Percentiles rank a stretch among this genome's conserved stretches.
phyloP scores from a whole-genome alignment of 2,329 filamentous ascomycete species.

The Talaromyces atroroseus region DNA sequence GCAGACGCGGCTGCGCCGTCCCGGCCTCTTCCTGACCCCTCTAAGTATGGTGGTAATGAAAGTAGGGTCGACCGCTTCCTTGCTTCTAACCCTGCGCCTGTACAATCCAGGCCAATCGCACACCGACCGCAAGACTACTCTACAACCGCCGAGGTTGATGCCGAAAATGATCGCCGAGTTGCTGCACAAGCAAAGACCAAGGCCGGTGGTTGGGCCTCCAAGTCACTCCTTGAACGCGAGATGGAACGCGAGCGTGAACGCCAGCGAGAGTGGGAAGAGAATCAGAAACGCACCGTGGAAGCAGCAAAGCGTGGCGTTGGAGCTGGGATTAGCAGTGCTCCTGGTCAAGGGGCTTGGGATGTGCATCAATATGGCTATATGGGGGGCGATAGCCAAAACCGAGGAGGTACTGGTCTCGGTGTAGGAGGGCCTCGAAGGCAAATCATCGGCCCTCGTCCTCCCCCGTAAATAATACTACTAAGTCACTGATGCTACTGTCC shows the following conservation, averaged over 20 bases:
- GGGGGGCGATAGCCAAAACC: constrained; percentile 59
- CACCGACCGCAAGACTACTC: constrained; percentile 44
- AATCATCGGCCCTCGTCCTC: constrained; percentile 58
- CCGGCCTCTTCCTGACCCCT: constrained; percentile 45
- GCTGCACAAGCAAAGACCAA: constrained; percentile 54
- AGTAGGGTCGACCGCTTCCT: constrained; percentile 54
- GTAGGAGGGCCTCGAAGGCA: constrained; percentile 55
- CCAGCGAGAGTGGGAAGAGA: constrained; percentile 60
- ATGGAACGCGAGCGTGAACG: constrained; percentile 63
- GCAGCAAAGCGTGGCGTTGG: constrained; percentile 37
- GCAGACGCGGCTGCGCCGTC: constrained; percentile 13
- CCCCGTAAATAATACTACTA: constrained; percentile 22
- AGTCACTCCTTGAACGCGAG: constrained; percentile 59
- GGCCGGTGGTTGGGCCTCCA: constrained; percentile 57
- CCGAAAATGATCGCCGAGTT: constrained; percentile 50
- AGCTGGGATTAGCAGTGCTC: constrained; percentile 44
- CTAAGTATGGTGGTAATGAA: constrained; percentile 24
- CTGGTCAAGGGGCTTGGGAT: constrained; percentile 51
- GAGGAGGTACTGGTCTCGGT: constrained; percentile 45
- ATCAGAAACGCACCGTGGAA: constrained; percentile 47
- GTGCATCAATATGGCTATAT: constrained; percentile 61
- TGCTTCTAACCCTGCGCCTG: constrained; percentile 49
- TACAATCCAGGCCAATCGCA: constrained; percentile 30
- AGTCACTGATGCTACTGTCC: background rate
- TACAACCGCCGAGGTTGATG: constrained; percentile 51